Evolutionary conservation across 495 filamentous ascomycete species (phyloP).

Genomic region (Apiosordaria backusii): DNA sequence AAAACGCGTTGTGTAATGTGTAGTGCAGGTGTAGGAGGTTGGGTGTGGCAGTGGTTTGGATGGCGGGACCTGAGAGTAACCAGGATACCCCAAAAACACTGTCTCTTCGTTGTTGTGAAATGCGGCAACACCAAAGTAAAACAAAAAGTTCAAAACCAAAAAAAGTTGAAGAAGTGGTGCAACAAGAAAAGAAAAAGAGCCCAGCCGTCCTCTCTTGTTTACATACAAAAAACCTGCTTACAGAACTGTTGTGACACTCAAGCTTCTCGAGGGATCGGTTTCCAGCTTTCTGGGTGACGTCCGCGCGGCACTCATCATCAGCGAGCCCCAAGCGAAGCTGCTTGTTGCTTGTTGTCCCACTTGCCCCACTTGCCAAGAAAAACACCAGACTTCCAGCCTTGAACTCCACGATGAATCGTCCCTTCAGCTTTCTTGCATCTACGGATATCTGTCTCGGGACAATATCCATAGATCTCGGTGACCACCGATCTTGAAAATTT

Average conservation of each 20-base stretch:
- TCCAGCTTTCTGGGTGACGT: slow-evolving; percentile 4
- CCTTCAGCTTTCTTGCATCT: background rate
- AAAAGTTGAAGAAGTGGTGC: background rate
- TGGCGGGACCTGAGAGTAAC: background rate
- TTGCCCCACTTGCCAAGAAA: background rate
- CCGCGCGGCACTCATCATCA: too few species aligned
- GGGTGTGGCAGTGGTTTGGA: background rate
- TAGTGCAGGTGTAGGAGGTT: slow-evolving; percentile 5
- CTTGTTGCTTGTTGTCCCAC: too few species aligned
- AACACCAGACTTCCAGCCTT: background rate
- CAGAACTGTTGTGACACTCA: background rate
- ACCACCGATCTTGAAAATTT: background rate
- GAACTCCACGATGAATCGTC: background rate
- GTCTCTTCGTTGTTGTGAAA: background rate
- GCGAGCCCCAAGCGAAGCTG: too few species aligned
- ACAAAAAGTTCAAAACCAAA: background rate
- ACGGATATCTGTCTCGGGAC: background rate
- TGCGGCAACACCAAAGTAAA: background rate
- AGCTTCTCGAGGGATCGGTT: background rate
- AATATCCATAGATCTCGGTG: background rate
- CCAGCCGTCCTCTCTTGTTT: background rate
- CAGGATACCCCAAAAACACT: background rate
- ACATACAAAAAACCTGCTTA: slow-evolving; percentile 5
- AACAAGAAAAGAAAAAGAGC: background rate
- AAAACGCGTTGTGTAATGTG: background rate